These are phyloP conservation scores for Yamadazyma conglobata DNA, from an alignment of 1,139 yeast genomes.

Conservation along the genomic window DNA sequence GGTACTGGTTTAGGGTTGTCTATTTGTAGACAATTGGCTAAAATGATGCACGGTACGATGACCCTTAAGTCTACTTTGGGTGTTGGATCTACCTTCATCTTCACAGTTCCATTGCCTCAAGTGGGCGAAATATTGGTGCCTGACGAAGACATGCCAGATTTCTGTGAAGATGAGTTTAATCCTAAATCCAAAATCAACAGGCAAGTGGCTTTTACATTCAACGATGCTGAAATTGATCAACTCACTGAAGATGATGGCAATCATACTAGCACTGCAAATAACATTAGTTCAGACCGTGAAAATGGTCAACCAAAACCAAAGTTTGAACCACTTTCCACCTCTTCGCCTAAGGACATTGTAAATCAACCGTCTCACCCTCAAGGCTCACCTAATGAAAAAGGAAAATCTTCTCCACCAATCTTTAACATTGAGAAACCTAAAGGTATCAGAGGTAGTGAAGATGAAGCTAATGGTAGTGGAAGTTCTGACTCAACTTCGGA, in stretches of 20 bases:
- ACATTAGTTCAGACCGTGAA: background rate
- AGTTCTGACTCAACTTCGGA: background rate
- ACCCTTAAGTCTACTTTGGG: constrained; percentile 66
- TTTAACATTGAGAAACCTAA: constrained; percentile 6
- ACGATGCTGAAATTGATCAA: constrained; percentile 13
- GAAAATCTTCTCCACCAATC: constrained; percentile 8
- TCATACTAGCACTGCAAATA: background rate
- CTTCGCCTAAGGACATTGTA: background rate
- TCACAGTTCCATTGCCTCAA: constrained; percentile 75
- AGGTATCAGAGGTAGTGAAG: constrained; percentile 4
- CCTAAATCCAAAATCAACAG: constrained; percentile 34
- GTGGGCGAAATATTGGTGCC: constrained; percentile 55
- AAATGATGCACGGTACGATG: constrained; percentile 84
- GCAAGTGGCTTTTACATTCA: constrained; percentile 34
- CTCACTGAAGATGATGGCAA: constrained; percentile 3
- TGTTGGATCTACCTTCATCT: constrained; percentile 75
- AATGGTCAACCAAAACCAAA: background rate
- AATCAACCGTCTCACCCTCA: background rate
- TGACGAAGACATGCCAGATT: constrained; percentile 35
- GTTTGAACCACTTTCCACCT: background rate
- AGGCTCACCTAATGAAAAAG: constrained; percentile 1
- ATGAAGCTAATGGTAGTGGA: constrained; percentile 9
- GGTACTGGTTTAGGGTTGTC: constrained; percentile 96
- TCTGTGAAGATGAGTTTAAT: constrained; percentile 45
- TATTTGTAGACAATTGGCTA: constrained; percentile 86